Percentiles rank a stretch among this genome's conserved stretches.
phyloP scores from a whole-genome alignment of 2,329 filamentous ascomycete genomes.

The Hypoxylon rubiginosum region DNA sequence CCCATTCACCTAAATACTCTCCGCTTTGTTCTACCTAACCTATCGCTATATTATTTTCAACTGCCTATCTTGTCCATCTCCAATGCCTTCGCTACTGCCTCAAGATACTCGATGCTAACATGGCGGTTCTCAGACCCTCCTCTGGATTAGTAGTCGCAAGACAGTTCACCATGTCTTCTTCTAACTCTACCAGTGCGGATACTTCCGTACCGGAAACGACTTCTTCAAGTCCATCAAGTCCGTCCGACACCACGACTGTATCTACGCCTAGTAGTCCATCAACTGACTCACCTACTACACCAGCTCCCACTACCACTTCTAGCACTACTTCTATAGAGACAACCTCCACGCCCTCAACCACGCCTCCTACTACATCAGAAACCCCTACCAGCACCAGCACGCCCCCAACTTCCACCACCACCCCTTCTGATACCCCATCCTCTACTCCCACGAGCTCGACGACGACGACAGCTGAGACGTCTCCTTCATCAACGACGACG shows the following conservation, averaged over 20 bases:
- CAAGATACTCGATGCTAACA: constrained; percentile 51
- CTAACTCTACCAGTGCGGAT: constrained; percentile 46
- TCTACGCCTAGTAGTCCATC: constrained; percentile 27
- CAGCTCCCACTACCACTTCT: constrained; percentile 29
- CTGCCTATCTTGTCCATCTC: constrained; percentile 5
- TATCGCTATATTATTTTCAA: constrained; percentile 42
- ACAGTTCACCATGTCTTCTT: constrained; percentile 54
- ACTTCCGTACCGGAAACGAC: constrained; percentile 28
- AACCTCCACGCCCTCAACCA: constrained; percentile 12
- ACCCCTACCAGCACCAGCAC: constrained; percentile 25
- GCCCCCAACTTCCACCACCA: constrained; percentile 21
- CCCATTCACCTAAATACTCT: constrained; percentile 33
- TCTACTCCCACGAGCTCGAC: constrained; percentile 28
- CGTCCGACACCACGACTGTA: constrained; percentile 22
- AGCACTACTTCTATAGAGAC: constrained; percentile 24
- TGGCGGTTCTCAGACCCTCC: constrained; percentile 51
- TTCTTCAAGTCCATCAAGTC: constrained; percentile 29
- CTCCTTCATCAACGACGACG: constrained; percentile 22
- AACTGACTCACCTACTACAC: constrained; percentile 30
- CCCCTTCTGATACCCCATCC: constrained; percentile 26
- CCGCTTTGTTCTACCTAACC: constrained; percentile 31
- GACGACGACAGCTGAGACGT: constrained; percentile 8
- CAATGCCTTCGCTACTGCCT: constrained; percentile 23
- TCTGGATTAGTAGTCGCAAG: constrained; percentile 38
- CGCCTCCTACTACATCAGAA: constrained; percentile 31